A percentile compares a stretch with the other conserved stretches of the same genome.
Conservation (phyloP, 208 protist species). For the Borovskyia barvae region DNA sequence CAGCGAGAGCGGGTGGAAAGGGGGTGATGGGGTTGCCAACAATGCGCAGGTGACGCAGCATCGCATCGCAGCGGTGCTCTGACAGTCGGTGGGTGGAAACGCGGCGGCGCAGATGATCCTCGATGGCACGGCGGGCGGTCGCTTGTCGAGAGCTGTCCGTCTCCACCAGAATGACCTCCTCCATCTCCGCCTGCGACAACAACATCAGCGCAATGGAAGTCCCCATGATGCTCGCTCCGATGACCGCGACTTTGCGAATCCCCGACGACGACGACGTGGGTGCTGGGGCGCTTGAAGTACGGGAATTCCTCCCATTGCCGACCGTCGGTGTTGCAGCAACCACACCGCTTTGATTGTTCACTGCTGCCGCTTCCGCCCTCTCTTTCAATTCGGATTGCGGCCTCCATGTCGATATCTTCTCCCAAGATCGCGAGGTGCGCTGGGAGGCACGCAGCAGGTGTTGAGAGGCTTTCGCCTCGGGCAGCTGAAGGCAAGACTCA, state of each 20-base stretch:
- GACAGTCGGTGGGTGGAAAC: slow-evolving; percentile 32
- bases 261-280: not conserved
- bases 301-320: not conserved
- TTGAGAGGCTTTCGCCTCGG: slow-evolving; percentile 58
- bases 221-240: slow-evolving; percentile 85
- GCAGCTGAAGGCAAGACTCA: slow-evolving; percentile 23
- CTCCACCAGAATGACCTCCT: slow-evolving; percentile 73
- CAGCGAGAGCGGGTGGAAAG: slow-evolving; percentile 30
- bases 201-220: slow-evolving; percentile 72
- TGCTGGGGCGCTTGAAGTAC: not conserved
- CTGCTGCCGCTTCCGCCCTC: not conserved
- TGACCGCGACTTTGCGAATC: slow-evolving; percentile 50
- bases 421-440: slow-evolving; percentile 22
- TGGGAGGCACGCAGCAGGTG: slow-evolving; percentile 70
- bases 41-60: slow-evolving; percentile 32
- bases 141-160: slow-evolving; percentile 34
- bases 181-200: slow-evolving; percentile 41
- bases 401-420: not conserved
- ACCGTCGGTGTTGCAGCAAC: not conserved
- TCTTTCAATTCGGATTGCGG: slow-evolving; percentile 1
- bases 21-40: slow-evolving; percentile 28
- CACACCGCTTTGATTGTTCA: not conserved
- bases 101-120: slow-evolving; percentile 26
- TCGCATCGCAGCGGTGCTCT: slow-evolving; percentile 19
- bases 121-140: slow-evolving; percentile 21